These are phyloP conservation scores for Persicaria tinctoria DNA, from an alignment of 148 eudicot genomes.

Conservation along the genomic window DNA sequence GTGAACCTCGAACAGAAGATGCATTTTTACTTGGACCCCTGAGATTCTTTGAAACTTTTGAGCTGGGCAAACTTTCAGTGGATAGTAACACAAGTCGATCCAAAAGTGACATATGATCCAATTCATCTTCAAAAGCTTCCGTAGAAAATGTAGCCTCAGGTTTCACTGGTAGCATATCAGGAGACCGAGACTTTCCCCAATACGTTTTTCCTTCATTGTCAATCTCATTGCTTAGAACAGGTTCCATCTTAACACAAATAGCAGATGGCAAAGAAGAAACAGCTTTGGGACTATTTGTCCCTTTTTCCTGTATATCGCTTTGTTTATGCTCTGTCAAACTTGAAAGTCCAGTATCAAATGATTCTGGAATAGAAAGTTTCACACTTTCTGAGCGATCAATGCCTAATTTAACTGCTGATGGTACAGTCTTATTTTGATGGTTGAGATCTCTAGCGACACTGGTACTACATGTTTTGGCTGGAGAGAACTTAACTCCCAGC, in stretches of 20 bases:
- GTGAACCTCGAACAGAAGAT: constrained; percentile 24
- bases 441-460: constrained; percentile 11
- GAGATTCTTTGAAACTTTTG: constrained; percentile 15
- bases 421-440: constrained; percentile 8
- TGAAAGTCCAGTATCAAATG: constrained; percentile 6
- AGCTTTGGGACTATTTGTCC: neutral
- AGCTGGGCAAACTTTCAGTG: constrained; percentile 22
- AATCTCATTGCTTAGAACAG: neutral
- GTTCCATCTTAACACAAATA: constrained; percentile 3
- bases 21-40: constrained; percentile 19
- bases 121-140: constrained; percentile 36
- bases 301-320: neutral
- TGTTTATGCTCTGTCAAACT: neutral
- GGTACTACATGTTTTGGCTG: constrained; percentile 20
- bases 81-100: constrained; percentile 56
- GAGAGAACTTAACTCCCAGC: constrained; percentile 31
- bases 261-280: neutral
- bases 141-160: constrained; percentile 26
- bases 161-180: constrained; percentile 27
- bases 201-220: constrained; percentile 13
- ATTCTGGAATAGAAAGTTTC: neutral
- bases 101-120: constrained; percentile 72
- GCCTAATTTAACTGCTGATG: neutral
- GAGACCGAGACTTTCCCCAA: constrained; percentile 10
- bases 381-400: neutral